Base-by-base conservation (phyloP, 2,329 filamentous ascomycete genomes). In the Claviceps purpurea region DNA sequence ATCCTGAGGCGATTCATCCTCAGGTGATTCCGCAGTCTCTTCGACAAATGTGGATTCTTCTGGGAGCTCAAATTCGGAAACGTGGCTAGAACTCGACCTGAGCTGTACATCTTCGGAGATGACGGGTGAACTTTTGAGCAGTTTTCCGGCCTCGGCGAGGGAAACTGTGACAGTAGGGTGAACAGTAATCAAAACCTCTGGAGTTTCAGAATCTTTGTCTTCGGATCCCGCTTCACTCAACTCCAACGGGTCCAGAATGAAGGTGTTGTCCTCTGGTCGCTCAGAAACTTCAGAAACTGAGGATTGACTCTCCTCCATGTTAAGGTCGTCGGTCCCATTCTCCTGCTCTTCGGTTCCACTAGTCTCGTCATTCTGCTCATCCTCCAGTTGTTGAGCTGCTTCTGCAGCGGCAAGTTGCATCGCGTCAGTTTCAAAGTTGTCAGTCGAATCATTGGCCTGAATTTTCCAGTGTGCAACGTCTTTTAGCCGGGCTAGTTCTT, bases 401-500 rank as follows among this genome's bases (percentile, higher is more conserved):
- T 76, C 74, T 6, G 74, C 79, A 41, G 78, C 79, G 42, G 78
- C 77, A 10, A 75, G 70, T 49, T 81, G 78, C 60, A 85, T 77
- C 16, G 71, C 71, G 49, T 83, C 82, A 46, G 78, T 81, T 47
- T 85, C 82, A 61, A 95, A 97, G 64, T 95, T 82, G 50, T 93
- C 82, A 13, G 80, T 84, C 2, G 77, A 71, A 64, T 97, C 91
- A 39, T 76, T 71, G 7, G 87, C 82, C 40, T 76, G 74, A 42
- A 95, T 78, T 71, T 97, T 97, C 84, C 85, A 94, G 54, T 76
- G 77, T 7, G 85, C 87, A 53, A 93, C 85, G 57, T 90, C 82
- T 75, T 93, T 95, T 37, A 98, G 73, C 43, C 84, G 77, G 38
- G 75, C 76, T 26, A 98, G 76, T 64, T 97, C 88, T 61, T 81